Conservation (phyloP, 768 basidiomycete genomes). For the Brasilioporus rufonigricans region DNA sequence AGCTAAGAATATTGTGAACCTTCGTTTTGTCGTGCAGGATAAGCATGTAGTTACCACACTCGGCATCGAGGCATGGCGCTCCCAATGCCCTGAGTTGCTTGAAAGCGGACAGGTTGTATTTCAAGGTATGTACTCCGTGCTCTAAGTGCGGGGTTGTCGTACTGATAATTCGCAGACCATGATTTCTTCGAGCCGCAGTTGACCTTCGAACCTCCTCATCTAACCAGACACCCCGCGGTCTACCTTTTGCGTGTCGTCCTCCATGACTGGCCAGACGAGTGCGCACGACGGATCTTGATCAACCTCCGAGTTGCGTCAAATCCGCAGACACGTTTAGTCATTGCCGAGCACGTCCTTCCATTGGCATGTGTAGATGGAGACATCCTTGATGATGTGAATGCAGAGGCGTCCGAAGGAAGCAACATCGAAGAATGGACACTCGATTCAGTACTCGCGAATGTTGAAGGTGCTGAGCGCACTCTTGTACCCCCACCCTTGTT, state of each 20-base stretch:
- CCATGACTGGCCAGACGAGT: constrained; percentile 76
- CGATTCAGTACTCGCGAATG: constrained; percentile 33
- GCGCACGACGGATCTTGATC: constrained; percentile 44
- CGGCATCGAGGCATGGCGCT: constrained; percentile 57
- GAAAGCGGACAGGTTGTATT: constrained; percentile 52
- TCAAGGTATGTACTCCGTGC: constrained; percentile 38
- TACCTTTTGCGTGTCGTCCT: constrained; percentile 70
- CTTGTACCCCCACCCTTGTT: constrained; percentile 63
- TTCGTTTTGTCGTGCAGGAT: constrained; percentile 59
- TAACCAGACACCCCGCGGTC: constrained; percentile 48
- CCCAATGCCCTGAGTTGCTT: constrained; percentile 55
- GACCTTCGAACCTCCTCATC: constrained; percentile 27
- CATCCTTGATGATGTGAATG: constrained; percentile 3
- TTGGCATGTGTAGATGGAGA: constrained; percentile 60
- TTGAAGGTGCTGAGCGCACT: constrained; percentile 52
- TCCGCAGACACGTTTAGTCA: constrained; percentile 54
- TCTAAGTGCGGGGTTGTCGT: background rate
- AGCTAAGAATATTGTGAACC: constrained; percentile 30
- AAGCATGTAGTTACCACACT: constrained; percentile 51
- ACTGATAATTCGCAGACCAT: constrained; percentile 45
- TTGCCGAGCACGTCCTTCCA: constrained; percentile 72
- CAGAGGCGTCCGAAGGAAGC: constrained; percentile 5
- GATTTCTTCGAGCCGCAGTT: constrained; percentile 74
- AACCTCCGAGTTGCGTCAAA: constrained; percentile 40
- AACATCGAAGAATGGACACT: constrained; percentile 27